These are phyloP conservation scores for Acanthamoeba lenticulata DNA, from an alignment of 208 protist genomes.

Conservation along the genomic window DNA sequence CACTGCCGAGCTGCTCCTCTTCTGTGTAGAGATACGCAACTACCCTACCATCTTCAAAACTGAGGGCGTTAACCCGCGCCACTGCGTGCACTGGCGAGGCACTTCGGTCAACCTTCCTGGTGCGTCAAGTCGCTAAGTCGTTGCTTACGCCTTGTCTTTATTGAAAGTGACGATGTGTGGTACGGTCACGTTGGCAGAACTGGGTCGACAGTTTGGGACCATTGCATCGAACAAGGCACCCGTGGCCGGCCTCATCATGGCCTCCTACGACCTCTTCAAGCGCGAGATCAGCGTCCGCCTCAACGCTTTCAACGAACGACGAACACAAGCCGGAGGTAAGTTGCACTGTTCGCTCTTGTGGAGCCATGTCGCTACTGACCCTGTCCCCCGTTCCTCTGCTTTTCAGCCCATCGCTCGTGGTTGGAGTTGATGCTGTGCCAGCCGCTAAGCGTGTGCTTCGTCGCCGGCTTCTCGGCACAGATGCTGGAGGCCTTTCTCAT, in stretches of 20 bases:
- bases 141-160: neutral
- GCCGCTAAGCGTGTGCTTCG: slow-evolving; percentile 7
- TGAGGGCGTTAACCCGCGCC: neutral
- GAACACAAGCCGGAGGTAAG: neutral
- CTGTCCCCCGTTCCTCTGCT: neutral
- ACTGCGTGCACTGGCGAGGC: neutral
- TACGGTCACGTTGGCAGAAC: neutral
- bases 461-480: neutral
- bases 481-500: slow-evolving; percentile 28
- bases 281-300: neutral
- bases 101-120: neutral
- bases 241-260: slow-evolving; percentile 23
- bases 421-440: neutral
- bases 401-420: neutral
- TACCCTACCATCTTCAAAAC: slow-evolving; percentile 37
- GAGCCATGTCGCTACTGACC: too few species aligned
- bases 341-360: neutral
- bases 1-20: slow-evolving; percentile 37
- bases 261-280: slow-evolving; percentile 52
- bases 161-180: neutral
- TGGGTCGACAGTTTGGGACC: neutral
- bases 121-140: neutral
- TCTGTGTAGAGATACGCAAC: neutral
- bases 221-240: slow-evolving; percentile 24
- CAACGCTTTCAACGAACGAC: slow-evolving; percentile 24